Conservation (phyloP, 768 basidiomycete species). For the Mycena maculata region DNA sequence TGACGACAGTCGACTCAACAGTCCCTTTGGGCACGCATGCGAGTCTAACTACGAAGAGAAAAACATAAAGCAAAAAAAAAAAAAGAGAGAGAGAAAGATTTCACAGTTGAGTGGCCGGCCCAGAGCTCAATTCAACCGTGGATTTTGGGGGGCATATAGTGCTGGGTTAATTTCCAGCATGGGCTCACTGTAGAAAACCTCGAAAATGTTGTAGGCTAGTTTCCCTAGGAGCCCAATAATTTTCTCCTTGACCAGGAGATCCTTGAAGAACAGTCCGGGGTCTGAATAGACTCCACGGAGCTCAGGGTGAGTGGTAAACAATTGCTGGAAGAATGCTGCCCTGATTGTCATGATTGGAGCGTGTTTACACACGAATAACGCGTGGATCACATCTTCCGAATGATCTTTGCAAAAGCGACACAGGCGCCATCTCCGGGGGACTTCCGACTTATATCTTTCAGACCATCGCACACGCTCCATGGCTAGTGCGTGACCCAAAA, state of each 20-base stretch:
- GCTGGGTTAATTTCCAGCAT: conserved; percentile 16
- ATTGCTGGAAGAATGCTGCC: not conserved
- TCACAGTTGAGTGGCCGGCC: not conserved
- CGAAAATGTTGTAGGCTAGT: conserved; percentile 1
- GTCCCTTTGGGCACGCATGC: conserved; percentile 1
- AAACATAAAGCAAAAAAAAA: too few species aligned
- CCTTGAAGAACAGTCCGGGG: not conserved
- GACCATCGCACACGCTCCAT: too few species aligned
- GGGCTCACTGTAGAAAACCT: conserved; percentile 6
- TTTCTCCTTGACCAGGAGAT: conserved; percentile 9
- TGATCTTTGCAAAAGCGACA: not conserved
- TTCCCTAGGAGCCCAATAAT: conserved; percentile 3
- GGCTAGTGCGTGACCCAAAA: not conserved
- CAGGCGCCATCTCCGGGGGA: not conserved
- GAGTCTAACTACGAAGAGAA: not conserved
- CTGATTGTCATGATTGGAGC: too few species aligned
- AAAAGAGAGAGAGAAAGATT: not conserved
- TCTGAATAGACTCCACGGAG: not conserved
- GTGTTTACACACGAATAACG: too few species aligned
- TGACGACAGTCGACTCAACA: conserved; percentile 2
- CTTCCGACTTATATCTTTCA: not conserved
- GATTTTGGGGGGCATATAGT: not conserved
- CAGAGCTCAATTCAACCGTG: not conserved
- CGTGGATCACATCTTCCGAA: too few species aligned
- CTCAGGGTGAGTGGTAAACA: not conserved